Percentiles rank a stretch among this genome's conserved stretches.
phyloP scores from a whole-genome alignment of 805 yeast species.

The Candida ponderosae region DNA sequence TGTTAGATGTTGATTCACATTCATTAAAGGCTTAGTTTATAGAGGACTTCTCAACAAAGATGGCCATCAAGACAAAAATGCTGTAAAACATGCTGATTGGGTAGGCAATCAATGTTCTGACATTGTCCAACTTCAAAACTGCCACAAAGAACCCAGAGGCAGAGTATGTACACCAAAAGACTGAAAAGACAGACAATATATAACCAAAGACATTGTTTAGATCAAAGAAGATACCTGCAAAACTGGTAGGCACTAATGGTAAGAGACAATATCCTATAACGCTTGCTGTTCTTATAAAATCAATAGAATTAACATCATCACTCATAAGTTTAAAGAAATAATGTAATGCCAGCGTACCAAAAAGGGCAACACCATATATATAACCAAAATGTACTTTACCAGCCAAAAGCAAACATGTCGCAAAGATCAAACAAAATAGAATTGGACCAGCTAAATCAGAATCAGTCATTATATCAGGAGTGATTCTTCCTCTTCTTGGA shows the following conservation, averaged over 20 bases:
- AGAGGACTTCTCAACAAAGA: constrained; percentile 60
- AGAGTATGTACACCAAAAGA: constrained; percentile 87
- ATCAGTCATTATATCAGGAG: constrained; percentile 75
- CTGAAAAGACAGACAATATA: constrained; percentile 53
- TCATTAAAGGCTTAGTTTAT: no score
- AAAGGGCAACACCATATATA: constrained; percentile 89
- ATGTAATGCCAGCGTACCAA: constrained; percentile 84
- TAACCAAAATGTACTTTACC: constrained; percentile 97
- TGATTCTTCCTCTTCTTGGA: constrained; percentile 49
- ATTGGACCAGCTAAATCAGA: constrained; percentile 95
- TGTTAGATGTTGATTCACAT: no score
- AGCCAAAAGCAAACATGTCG: constrained; percentile 69
- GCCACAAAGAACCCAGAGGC: constrained; percentile 91
- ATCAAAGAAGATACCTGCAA: constrained; percentile 53
- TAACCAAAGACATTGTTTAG: constrained; percentile 76
- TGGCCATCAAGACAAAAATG: constrained; percentile 92
- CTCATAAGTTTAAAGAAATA: constrained; percentile 85
- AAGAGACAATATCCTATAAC: constrained; percentile 90
- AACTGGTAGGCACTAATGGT: constrained; percentile 73
- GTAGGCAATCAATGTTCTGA: constrained; percentile 86
- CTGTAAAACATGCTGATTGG: constrained; percentile 89
- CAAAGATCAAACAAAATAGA: constrained; percentile 80
- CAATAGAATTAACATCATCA: constrained; percentile 37
- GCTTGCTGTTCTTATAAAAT: constrained; percentile 69
- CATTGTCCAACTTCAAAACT: constrained; percentile 74